Evolutionary conservation across 2,329 filamentous ascomycete genomes (phyloP), one percentile per base, ranked within the genome.

Genomic region (Arthrobotrys iridis): DNA sequence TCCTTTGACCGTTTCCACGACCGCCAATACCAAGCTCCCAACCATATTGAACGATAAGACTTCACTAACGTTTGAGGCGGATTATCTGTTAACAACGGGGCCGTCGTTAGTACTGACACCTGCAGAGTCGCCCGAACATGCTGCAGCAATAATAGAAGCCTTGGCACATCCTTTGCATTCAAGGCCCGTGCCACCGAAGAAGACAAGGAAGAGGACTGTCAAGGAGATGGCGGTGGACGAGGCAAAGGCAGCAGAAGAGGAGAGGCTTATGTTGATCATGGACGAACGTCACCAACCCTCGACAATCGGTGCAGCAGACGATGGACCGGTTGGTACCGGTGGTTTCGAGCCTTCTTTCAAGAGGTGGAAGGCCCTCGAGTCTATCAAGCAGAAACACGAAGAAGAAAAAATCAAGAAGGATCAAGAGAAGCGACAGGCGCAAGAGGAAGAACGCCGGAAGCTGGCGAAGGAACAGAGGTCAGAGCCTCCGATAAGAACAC

Each of bases 181-280:
- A 28, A 88, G 90, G 57, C 85, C 88, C 45, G 90, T 93, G 7
- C 94, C 95, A 0, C 87, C 91, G 74, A 93, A 93, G 2, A 97
- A 97, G 85, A 90, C 90, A 5, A 87, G 95, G 68, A 98, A 99
- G 85, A 89, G 94, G 77, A 99, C 95, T 0, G 90, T 96, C 15
- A 95, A 95, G 6, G 94, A 99, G 81, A 88, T 98, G 84, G 95
- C 93, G 6, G 94, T 94, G 5, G 95, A 99, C 80, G 93, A 99
- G 83, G 94, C 95, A 0, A 86, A 93, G 73, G 93, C 93, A 0
- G 94, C 93, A 20, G 92, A 93, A 72, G 89, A 93, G 77, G 93
- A 99, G 82, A 88, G 93, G 50, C 96, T 93, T 78, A 95, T 99
- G 93, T 89, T 98, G 58, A 90, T 92, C 20, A 88, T 93, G 83